phyloP scores from a whole-genome alignment of 2,329 filamentous ascomycete genomes.

The Cytospora paraplurivora region DNA sequence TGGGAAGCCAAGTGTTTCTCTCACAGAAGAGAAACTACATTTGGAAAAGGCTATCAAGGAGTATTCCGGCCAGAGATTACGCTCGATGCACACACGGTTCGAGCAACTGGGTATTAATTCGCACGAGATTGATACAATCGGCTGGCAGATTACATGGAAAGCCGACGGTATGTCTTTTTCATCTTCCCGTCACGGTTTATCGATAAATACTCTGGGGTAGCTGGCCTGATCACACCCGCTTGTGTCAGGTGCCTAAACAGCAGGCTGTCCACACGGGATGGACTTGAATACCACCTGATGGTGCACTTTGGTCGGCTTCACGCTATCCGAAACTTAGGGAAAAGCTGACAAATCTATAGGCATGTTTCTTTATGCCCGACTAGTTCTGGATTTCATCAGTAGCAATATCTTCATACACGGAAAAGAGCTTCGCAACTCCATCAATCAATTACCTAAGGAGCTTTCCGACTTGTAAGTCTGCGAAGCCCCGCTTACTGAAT shows the following conservation, averaged over 20 bases:
- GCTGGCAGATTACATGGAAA: slow-evolving; percentile 30
- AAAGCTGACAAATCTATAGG: slow-evolving; percentile 31
- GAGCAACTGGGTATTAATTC: slow-evolving; percentile 28
- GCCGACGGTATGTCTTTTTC: slow-evolving; percentile 35
- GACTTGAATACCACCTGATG: too few species aligned
- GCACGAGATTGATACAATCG: slow-evolving; percentile 29
- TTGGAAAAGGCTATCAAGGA: slow-evolving; percentile 30
- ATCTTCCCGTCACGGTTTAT: background rate
- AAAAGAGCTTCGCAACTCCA: slow-evolving; percentile 33
- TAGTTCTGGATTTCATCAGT: slow-evolving; percentile 40
- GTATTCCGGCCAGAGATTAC: slow-evolving; percentile 31
- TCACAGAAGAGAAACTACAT: slow-evolving; percentile 33
- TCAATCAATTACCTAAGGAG: slow-evolving; percentile 32
- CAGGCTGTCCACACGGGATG: background rate
- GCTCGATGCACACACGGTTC: slow-evolving; percentile 20
- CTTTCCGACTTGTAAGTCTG: slow-evolving; percentile 35
- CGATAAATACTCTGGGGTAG: background rate
- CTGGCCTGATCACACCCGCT: background rate
- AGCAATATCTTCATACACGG: slow-evolving; percentile 37
- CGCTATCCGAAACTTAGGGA: background rate
- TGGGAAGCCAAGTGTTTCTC: slow-evolving; percentile 32
- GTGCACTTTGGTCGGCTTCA: too few species aligned
- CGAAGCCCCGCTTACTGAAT: background rate
- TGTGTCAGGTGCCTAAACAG: too few species aligned
- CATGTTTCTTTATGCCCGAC: slow-evolving; percentile 43